A percentile compares a stretch with the other conserved stretches of the same genome.
These are phyloP conservation scores for Marvania coccoides DNA, from an alignment of 139 green algal species.

Conservation along the genomic window DNA sequence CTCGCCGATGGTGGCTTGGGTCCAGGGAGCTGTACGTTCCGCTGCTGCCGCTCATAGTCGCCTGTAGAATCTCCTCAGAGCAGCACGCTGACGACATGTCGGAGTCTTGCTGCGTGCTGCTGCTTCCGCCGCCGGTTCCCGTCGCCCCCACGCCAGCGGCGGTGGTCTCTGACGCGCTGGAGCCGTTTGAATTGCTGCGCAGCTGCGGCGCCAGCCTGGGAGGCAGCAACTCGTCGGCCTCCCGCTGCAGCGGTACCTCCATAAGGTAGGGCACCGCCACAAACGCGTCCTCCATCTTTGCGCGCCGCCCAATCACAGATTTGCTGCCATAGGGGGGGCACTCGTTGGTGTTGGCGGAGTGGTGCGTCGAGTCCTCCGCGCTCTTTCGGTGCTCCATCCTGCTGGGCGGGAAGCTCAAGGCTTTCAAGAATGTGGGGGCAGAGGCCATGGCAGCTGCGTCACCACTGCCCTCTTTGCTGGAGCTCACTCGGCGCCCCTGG, in stretches of 20 bases:
- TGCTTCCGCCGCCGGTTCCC: no score
- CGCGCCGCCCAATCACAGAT: conserved; percentile 51
- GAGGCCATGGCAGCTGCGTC: background rate
- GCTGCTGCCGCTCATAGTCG: no score
- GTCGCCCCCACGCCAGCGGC: background rate
- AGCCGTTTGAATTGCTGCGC: conserved; percentile 5
- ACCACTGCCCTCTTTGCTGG: background rate
- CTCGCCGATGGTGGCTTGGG: no score
- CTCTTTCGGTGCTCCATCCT: background rate
- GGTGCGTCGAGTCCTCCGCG: background rate
- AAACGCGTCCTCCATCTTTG: conserved; percentile 68
- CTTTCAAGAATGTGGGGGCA: no score
- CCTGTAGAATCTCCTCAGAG: no score
- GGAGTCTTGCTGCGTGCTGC: background rate
- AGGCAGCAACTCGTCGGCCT: conserved; percentile 33
- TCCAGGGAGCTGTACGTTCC: no score
- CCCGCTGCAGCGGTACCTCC: conserved; percentile 26
- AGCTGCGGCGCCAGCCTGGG: conserved; percentile 39
- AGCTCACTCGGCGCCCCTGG: background rate
- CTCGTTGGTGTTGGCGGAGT: background rate
- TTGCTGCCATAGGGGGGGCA: conserved; percentile 62
- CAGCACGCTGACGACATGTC: no score
- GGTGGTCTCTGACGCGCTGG: background rate
- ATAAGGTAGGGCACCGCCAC: conserved; percentile 54
- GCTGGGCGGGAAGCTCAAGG: background rate